Conservation (phyloP, 768 basidiomycete species). For the Lactarius sanguifluus region DNA sequence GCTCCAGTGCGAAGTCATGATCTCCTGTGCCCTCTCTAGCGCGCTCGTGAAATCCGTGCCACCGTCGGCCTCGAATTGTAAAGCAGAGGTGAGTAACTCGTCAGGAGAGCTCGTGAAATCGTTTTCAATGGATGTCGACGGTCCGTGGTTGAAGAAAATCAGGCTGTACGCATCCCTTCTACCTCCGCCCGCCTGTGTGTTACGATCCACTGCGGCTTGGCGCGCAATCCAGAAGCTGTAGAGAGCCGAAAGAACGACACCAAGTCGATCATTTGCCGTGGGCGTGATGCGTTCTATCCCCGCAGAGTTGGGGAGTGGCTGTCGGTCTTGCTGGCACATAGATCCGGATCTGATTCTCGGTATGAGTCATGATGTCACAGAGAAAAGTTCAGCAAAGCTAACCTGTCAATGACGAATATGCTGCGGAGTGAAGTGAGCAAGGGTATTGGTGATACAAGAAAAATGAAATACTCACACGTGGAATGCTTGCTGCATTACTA, state of each 20-base stretch:
- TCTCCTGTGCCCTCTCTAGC: constrained; percentile 36
- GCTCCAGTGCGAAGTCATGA: constrained; percentile 51
- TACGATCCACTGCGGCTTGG: constrained; percentile 38
- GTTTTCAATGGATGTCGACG: constrained; percentile 39
- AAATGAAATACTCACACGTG: constrained; percentile 47
- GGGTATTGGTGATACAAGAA: neutral
- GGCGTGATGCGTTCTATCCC: constrained; percentile 39
- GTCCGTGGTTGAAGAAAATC: constrained; percentile 43
- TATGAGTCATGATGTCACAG: neutral
- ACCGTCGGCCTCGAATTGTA: constrained; percentile 36
- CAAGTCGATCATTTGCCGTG: constrained; percentile 49
- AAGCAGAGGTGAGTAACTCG: constrained; percentile 42
- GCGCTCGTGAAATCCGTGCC: constrained; percentile 50
- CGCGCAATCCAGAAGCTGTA: constrained; percentile 57
- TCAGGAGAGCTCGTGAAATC: constrained; percentile 48
- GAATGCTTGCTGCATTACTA: constrained; percentile 52
- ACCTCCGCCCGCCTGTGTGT: constrained; percentile 29
- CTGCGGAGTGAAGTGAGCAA: constrained; percentile 31
- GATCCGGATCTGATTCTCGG: constrained; percentile 46
- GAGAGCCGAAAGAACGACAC: constrained; percentile 56
- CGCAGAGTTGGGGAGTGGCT: constrained; percentile 47
- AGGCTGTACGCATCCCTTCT: constrained; percentile 59
- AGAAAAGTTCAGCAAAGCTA: neutral
- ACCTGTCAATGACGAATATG: constrained; percentile 55
- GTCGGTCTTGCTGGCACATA: constrained; percentile 44